These are phyloP conservation scores for Gautieria morchelliformis DNA, from an alignment of 768 basidiomycete species.

Conservation along the genomic window DNA sequence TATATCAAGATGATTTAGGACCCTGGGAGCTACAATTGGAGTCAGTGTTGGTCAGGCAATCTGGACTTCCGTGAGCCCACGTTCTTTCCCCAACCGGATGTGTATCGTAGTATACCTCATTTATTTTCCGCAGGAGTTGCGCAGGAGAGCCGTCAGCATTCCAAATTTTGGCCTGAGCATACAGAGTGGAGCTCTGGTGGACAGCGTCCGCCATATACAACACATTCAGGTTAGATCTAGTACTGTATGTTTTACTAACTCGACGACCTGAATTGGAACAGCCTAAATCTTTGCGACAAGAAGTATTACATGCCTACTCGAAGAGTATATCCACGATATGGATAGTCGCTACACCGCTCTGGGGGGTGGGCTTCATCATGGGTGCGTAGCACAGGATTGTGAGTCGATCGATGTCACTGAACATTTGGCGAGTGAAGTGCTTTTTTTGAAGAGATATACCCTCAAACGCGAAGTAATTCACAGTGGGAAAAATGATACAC, in stretches of 20 bases:
- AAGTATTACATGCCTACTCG: conserved; percentile 52
- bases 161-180: too few relatives aligned
- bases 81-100: background rate
- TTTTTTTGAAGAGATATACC: conserved; percentile 28
- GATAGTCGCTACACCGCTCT: conserved; percentile 46
- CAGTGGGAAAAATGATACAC: conserved; percentile 5
- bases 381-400: too few relatives aligned
- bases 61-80: too few relatives aligned
- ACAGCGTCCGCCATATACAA: too few relatives aligned
- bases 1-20: conserved; percentile 65
- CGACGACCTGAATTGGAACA: conserved; percentile 25
- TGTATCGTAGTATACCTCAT: background rate
- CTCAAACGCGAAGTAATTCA: conserved; percentile 23
- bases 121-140: background rate
- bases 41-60: too few relatives aligned
- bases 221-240: conserved; percentile 28
- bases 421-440: conserved; percentile 9
- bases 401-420: background rate
- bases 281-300: conserved; percentile 30
- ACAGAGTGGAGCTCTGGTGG: too few relatives aligned
- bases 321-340: conserved; percentile 53
- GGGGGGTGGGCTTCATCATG: too few relatives aligned
- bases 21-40: conserved; percentile 37
- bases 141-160: too few relatives aligned
- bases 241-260: background rate